These are phyloP conservation scores for Strobilomyces dryophilus DNA, from an alignment of 768 basidiomycete species.

Conservation along the genomic window DNA sequence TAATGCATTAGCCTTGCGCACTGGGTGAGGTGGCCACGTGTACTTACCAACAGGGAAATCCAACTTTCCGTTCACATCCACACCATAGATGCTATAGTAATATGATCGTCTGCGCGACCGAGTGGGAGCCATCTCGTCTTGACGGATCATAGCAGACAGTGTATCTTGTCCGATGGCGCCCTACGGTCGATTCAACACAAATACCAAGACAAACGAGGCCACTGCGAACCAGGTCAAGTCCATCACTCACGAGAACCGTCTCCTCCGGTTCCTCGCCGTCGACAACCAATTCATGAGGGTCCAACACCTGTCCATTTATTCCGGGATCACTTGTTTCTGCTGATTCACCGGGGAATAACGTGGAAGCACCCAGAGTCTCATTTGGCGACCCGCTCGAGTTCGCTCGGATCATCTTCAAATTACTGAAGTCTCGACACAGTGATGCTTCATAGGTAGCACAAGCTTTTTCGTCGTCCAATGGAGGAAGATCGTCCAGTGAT, in stretches of 20 bases:
- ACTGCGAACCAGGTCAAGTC: conserved; percentile 23
- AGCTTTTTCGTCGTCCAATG: conserved; percentile 45
- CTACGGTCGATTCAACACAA: conserved; percentile 32
- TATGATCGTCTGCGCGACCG: conserved; percentile 56
- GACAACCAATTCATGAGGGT: conserved; percentile 14
- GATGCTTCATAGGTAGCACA: conserved; percentile 44
- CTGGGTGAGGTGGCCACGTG: neutral
- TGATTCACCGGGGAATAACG: conserved; percentile 10
- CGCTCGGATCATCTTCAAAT: conserved; percentile 26
- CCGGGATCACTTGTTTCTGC: conserved; percentile 7
- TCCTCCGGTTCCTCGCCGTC: conserved; percentile 19
- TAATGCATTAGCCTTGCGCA: neutral
- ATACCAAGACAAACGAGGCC: neutral
- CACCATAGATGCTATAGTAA: conserved; percentile 38
- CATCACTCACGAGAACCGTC: conserved; percentile 8
- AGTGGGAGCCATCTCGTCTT: conserved; percentile 61
- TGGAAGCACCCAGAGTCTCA: neutral
- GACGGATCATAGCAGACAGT: conserved; percentile 66
- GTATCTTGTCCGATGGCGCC: conserved; percentile 72
- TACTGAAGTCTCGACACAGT: conserved; percentile 53
- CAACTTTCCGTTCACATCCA: conserved; percentile 45
- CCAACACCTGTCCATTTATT: conserved; percentile 12
- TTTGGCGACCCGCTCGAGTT: conserved; percentile 14
- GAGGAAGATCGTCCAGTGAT: conserved; percentile 52
- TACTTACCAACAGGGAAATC: conserved; percentile 54